phyloP scores from a whole-genome alignment of 371 early-diverging fungal species.

The Nematocida homosporus region DNA sequence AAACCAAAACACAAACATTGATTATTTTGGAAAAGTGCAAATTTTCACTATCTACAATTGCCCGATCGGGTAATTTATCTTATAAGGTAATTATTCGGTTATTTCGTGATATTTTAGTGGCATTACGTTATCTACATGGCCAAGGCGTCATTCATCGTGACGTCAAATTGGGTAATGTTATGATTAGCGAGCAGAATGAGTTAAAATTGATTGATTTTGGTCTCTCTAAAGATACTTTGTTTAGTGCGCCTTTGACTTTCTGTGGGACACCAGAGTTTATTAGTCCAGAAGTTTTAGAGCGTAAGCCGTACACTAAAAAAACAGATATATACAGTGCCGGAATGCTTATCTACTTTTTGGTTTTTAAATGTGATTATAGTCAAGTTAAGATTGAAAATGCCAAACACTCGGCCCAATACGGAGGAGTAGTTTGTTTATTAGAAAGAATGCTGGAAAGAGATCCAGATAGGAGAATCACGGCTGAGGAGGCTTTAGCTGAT shows the following conservation, averaged over 20 bases:
- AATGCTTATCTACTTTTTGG: slow-evolving; percentile 51
- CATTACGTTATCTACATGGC: slow-evolving; percentile 45
- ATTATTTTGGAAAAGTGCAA: slow-evolving; percentile 50
- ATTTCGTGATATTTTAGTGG: slow-evolving; percentile 53
- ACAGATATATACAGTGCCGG: slow-evolving; percentile 56
- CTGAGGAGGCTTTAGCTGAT: slow-evolving; percentile 77
- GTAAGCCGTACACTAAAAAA: slow-evolving; percentile 55
- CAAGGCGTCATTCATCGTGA: slow-evolving; percentile 56
- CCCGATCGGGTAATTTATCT: slow-evolving; percentile 79
- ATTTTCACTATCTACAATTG: slow-evolving; percentile 69
- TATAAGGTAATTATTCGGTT: slow-evolving; percentile 73
- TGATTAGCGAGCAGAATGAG: slow-evolving; percentile 49
- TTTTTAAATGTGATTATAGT: slow-evolving; percentile 45
- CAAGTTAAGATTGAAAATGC: slow-evolving; percentile 1
- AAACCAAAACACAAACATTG: slow-evolving; percentile 81
- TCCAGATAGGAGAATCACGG: slow-evolving; percentile 79
- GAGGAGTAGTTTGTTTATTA: slow-evolving; percentile 79
- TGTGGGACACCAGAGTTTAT: slow-evolving; percentile 57
- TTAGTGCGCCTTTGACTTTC: slow-evolving; percentile 48
- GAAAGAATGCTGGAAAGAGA: slow-evolving; percentile 82
- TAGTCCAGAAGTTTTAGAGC: slow-evolving; percentile 47
- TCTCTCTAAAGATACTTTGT: slow-evolving; percentile 44
- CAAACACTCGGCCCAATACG: slow-evolving; percentile 38
- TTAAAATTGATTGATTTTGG: slow-evolving; percentile 58
- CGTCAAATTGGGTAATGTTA: slow-evolving; percentile 56